Evolutionary conservation across 2,329 filamentous ascomycete species (phyloP).

Genomic region (Clonostachys rhizophaga): DNA sequence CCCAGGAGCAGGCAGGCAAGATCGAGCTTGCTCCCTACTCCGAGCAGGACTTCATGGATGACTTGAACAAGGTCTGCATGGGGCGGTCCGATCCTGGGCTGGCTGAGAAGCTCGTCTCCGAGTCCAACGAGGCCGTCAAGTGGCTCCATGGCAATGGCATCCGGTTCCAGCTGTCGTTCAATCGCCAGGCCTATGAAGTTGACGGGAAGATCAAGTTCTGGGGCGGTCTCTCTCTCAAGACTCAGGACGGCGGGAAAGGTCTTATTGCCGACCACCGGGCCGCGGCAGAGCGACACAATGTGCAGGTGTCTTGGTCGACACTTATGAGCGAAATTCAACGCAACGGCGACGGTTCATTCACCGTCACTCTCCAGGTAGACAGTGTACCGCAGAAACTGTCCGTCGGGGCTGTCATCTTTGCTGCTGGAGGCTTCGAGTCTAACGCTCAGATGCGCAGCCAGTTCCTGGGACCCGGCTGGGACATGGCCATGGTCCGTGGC

Average conservation of each 20-base stretch:
- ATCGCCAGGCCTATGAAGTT: constrained; percentile 62
- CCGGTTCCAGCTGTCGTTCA: constrained; percentile 56
- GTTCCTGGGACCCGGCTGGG: constrained; percentile 54
- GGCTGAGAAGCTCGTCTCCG: constrained; percentile 39
- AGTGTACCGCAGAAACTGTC: constrained; percentile 18
- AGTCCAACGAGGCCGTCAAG: constrained; percentile 43
- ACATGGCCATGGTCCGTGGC: constrained; percentile 55
- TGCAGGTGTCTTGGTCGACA: constrained; percentile 38
- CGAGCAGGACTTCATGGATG: constrained; percentile 43
- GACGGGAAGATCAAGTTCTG: constrained; percentile 59
- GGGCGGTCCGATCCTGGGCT: constrained; percentile 47
- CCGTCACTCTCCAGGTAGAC: constrained; percentile 17
- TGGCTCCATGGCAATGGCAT: constrained; percentile 53
- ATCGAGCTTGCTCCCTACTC: constrained; percentile 59
- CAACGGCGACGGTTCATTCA: not conserved
- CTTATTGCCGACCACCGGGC: constrained; percentile 43
- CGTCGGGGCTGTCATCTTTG: constrained; percentile 41
- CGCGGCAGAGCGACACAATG: constrained; percentile 33
- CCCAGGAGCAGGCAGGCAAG: constrained; percentile 31
- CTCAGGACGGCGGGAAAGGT: constrained; percentile 54
- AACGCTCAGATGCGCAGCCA: constrained; percentile 50
- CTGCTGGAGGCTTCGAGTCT: constrained; percentile 61
- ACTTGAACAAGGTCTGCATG: constrained; percentile 51
- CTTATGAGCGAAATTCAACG: constrained; percentile 21
- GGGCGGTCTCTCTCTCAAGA: constrained; percentile 60